Percentiles rank a stretch among this genome's conserved stretches.
Evolutionary conservation across 2,329 filamentous ascomycete genomes (phyloP).

Genomic region (Paracoccidioides lutzii): DNA sequence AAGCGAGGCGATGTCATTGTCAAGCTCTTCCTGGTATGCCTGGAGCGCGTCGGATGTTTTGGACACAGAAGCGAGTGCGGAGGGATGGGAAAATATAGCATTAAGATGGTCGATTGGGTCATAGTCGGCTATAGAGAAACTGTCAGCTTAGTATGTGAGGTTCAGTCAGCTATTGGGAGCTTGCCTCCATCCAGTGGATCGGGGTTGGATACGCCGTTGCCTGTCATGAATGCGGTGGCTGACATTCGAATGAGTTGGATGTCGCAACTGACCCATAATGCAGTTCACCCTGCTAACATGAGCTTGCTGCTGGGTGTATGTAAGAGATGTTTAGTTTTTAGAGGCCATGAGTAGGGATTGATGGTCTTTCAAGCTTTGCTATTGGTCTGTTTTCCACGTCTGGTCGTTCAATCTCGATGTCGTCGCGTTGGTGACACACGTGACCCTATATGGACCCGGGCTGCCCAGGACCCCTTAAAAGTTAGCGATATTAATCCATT

Average conservation of each 20-base stretch:
- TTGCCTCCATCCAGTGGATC: constrained; percentile 36
- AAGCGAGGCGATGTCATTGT: constrained; percentile 60
- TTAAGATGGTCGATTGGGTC: constrained; percentile 90
- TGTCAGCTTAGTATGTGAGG: neutral
- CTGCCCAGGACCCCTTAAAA: too few species aligned
- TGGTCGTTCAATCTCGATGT: too few species aligned
- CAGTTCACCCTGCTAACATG: neutral
- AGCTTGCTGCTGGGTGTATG: neutral
- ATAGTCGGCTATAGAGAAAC: constrained; percentile 54
- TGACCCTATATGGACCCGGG: too few species aligned
- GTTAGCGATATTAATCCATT: too few species aligned
- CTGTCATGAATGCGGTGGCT: constrained; percentile 25
- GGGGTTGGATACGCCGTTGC: constrained; percentile 24
- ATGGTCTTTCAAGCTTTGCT: neutral
- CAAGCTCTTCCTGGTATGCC: constrained; percentile 68
- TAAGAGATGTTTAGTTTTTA: neutral
- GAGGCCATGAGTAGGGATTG: neutral
- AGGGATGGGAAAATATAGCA: constrained; percentile 80
- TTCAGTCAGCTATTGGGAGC: constrained; percentile 6
- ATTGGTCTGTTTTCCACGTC: neutral
- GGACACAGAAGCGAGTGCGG: constrained; percentile 63
- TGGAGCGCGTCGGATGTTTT: constrained; percentile 62
- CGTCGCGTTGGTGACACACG: too few species aligned
- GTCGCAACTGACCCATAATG: constrained; percentile 1
- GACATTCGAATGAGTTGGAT: constrained; percentile 4